Evolutionary conservation across 2,329 filamentous ascomycete genomes (phyloP).

Genomic region (Cladosporium velox): DNA sequence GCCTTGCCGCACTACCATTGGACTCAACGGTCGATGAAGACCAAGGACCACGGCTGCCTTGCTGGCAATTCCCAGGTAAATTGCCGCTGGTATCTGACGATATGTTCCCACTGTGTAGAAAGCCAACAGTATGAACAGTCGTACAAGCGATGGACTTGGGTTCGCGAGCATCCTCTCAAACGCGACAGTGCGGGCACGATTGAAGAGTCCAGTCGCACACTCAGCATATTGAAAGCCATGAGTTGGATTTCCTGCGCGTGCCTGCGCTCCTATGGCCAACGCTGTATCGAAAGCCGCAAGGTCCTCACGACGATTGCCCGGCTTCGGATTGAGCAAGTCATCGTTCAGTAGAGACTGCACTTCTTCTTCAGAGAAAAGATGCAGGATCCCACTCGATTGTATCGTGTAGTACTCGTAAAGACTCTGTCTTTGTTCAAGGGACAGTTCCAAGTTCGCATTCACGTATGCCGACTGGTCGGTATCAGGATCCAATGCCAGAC

Average conservation of each 20-base stretch:
- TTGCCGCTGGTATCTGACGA: neutral
- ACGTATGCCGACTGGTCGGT: neutral
- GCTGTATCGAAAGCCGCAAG: conserved; percentile 2
- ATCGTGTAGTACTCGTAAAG: conserved; percentile 1
- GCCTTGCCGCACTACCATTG: neutral
- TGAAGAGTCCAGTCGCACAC: neutral
- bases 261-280: conserved; percentile 1
- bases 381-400: neutral
- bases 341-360: neutral
- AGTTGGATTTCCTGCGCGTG: neutral
- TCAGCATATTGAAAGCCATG: neutral
- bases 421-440: neutral
- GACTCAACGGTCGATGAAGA: neutral
- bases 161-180: neutral
- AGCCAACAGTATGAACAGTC: neutral
- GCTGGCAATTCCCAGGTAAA: neutral
- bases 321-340: neutral
- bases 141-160: neutral
- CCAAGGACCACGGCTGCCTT: conserved; percentile 2
- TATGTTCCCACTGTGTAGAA: neutral
- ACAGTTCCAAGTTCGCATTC: neutral
- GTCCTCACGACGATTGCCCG: conserved; percentile 4
- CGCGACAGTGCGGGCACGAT: neutral
- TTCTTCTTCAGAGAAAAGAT: conserved; percentile 1
- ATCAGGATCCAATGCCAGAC: neutral